Evolutionary conservation across 805 yeast species (phyloP), one percentile per base, ranked within the genome.

Genomic region (Candida jianshihensis): DNA sequence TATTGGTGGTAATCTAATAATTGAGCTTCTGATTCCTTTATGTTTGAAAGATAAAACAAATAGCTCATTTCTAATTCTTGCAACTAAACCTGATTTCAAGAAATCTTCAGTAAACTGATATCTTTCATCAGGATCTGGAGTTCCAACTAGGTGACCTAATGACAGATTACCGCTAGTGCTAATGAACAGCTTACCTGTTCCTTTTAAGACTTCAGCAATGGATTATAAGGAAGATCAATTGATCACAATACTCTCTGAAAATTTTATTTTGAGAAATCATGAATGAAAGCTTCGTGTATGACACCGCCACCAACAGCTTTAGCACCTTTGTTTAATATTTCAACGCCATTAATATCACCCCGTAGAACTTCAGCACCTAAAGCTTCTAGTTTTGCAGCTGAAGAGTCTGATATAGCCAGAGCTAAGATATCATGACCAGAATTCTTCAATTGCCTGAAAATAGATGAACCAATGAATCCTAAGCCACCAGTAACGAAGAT

Each of bases 401-500:
- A 47, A 5, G 37, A 48, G 2, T 49, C 53, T 3, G 64, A 57
- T 44, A 67, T 54, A 3, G 60, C 58, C 15, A 62, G 41, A 4
- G 53, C 67, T 13, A 44, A 19, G 6, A 63, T 57, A 13, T 41
- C 30, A 33, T 60, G 55, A 4, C 60, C 62, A 5, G 41, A 30
- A 3, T 37, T 28, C 11, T 52, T 22, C 9, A 61, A 38, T 17
- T 44, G 51, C 17, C 48, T 31, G 18, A 50, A 38, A 14, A 56
- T 46, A 2, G 37, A 36, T 0, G 49, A 25, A 1, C 68, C 68
- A 28, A 61, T 43, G 36, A 50, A 60, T 0, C 68, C 66, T 5
- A 62, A 42, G 17, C 50, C 66, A 24, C 68, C 66, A 15, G 67
- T 60, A 25, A 63, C 50, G 43, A 61, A 60, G n/a, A n/a, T 51